phyloP scores from a whole-genome alignment of 2,329 filamentous ascomycete genomes.

The Ascochyta rabiei region DNA sequence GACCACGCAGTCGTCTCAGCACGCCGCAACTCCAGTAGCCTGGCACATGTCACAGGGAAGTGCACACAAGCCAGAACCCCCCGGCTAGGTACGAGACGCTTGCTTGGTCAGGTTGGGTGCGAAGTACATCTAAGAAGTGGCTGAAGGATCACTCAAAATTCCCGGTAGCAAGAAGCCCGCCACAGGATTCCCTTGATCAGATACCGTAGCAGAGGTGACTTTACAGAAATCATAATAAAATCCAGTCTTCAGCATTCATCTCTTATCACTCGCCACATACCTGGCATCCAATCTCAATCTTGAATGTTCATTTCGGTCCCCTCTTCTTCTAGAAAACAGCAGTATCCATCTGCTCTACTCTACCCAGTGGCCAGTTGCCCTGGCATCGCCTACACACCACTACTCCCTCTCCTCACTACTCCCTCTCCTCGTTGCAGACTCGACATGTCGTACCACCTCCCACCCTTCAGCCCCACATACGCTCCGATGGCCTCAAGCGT shows the following conservation, averaged over 20 bases:
- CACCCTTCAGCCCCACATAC: neutral
- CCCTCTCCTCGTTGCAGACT: neutral
- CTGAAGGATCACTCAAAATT: neutral
- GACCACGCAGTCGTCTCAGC: neutral
- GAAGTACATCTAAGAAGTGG: neutral
- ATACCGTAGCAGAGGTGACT: neutral
- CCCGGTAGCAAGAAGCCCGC: neutral
- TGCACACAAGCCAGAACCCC: neutral
- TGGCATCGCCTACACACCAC: too few species aligned
- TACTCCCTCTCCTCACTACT: too few species aligned
- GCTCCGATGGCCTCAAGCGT: neutral
- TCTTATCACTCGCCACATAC: too few species aligned
- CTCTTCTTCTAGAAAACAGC: too few species aligned
- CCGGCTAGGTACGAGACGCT: neutral
- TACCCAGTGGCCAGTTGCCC: too few species aligned
- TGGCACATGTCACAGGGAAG: neutral
- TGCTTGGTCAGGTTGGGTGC: neutral
- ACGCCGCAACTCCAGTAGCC: neutral
- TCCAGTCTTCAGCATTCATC: neutral
- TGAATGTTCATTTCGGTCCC: too few species aligned
- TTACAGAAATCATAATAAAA: neutral
- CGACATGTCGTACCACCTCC: neutral
- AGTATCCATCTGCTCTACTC: too few species aligned
- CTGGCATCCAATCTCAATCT: too few species aligned
- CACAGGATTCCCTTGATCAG: neutral